Evolutionary conservation across 2,329 filamentous ascomycete genomes (phyloP), one percentile per base, ranked within the genome.

Genomic region (Graphilbum fragrans): DNA sequence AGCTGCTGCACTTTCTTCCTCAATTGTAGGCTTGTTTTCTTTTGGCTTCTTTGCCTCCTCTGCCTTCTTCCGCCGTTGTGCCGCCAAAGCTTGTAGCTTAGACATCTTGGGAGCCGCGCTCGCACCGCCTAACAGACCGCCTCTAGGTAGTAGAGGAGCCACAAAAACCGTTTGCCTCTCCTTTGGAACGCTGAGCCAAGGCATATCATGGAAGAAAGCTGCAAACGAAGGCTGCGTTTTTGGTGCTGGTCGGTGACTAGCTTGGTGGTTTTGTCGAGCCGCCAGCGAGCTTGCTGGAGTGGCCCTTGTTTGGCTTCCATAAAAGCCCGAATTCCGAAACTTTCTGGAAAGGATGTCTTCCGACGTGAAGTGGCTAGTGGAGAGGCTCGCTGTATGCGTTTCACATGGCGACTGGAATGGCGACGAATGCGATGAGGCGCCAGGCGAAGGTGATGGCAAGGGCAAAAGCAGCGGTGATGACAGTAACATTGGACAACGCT

Each of bases 61-160:
- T 14, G 78, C 79, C 59, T 87, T 94, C 61, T 85, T 88, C 57
- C 87, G 88, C 22, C 87, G 74, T 41, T 85, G 82, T 27, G 86
- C 86, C 39, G 90, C 88, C 34, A 98, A 66, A 37, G 86, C 86
- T 52, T 94, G 90, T 36, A 98, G 67, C 54, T 98, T 98, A 5
- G 90, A 94, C 60, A 84, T 71, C 54, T 88, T 92, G 3, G 75
- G 70, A n/a, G 65, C 54, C 12, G 63, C 63, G 37, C 75, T 72
- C 2, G 77, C 71, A 27, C 92, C 93, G 23, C 92, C 93, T 3
- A 94, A 61, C 0, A 98, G 67, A 2, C 86, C 82, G 17, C 79
- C 74, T 37, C 64, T 66, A 41, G 72, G 77, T 47, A 29, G 72
- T 16, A 51, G 47, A 44, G 59, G 75, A 33, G 79, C 68, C 38